Conservation (phyloP, 2,329 filamentous ascomycete genomes). For the Botryosphaeria agaves region DNA sequence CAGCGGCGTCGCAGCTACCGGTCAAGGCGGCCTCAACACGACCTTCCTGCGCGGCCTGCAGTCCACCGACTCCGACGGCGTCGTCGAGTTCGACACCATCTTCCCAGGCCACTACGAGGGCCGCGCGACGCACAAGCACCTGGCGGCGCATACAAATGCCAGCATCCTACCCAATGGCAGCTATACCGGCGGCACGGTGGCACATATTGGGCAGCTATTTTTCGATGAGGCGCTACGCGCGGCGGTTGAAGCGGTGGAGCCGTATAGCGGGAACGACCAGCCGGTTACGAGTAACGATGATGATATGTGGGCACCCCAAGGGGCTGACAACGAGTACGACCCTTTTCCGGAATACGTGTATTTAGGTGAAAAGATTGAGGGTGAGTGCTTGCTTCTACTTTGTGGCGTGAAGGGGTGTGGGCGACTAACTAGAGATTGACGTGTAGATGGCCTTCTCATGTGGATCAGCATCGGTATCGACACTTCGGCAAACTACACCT, state of each 20-base stretch:
- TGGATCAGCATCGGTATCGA: slow-evolving; percentile 35
- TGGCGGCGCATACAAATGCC: slow-evolving; percentile 18
- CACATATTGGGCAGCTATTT: slow-evolving; percentile 48
- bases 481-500: slow-evolving; percentile 13
- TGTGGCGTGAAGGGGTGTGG: no score
- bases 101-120: slow-evolving; percentile 27
- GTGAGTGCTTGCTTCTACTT: no score
- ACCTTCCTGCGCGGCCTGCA: slow-evolving; percentile 25
- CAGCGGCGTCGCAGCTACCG: slow-evolving; percentile 19
- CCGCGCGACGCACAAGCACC: slow-evolving; percentile 25
- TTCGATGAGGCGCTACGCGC: slow-evolving; percentile 41
- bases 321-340: slow-evolving; percentile 34
- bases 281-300: slow-evolving; percentile 31
- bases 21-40: slow-evolving; percentile 19
- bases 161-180: slow-evolving; percentile 31
- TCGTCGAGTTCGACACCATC: slow-evolving; percentile 23
- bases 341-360: slow-evolving; percentile 41
- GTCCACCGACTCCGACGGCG: slow-evolving; percentile 21
- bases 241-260: slow-evolving; percentile 28
- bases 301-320: slow-evolving; percentile 31
- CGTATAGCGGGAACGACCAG: slow-evolving; percentile 26
- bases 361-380: slow-evolving; percentile 33
- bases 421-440: no score
- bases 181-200: slow-evolving; percentile 30
- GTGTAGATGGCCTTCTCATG: slow-evolving; percentile 34